These are phyloP conservation scores for Claviceps monticola DNA, from an alignment of 2,329 filamentous ascomycete species.

Conservation along the genomic window DNA sequence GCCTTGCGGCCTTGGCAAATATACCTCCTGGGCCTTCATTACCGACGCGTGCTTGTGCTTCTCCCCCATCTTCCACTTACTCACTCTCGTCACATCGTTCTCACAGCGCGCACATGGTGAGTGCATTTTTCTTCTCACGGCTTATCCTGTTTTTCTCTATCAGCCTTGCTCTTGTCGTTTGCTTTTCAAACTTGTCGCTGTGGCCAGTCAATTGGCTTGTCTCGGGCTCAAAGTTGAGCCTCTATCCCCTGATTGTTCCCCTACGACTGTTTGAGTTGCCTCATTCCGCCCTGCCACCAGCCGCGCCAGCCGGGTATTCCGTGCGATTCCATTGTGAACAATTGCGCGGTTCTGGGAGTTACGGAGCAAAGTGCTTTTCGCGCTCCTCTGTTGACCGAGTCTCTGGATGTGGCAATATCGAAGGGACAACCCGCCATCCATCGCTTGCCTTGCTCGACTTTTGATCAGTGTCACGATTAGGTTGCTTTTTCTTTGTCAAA, in stretches of 20 bases:
- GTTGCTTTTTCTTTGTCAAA: background rate
- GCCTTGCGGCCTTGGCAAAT: background rate
- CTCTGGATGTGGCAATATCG: background rate
- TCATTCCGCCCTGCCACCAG: background rate
- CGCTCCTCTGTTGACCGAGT: background rate
- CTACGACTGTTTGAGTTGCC: background rate
- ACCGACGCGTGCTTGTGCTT: background rate
- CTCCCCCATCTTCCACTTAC: background rate
- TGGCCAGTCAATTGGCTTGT: background rate
- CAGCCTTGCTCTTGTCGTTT: background rate
- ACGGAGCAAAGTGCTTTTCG: background rate
- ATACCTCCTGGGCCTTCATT: background rate
- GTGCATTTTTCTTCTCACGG: background rate
- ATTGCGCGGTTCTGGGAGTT: background rate
- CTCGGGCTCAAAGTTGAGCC: background rate
- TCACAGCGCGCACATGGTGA: slow-evolving; percentile 1
- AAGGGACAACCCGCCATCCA: background rate
- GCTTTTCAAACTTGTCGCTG: background rate
- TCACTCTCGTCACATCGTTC: background rate
- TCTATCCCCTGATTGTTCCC: background rate
- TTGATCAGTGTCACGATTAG: background rate
- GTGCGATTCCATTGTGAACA: background rate
- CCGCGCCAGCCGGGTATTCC: background rate
- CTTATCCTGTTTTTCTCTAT: background rate
- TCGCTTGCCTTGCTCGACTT: background rate